Evolutionary conservation across 768 basidiomycete genomes (phyloP).

Genomic region (Lentinula aciculospora): DNA sequence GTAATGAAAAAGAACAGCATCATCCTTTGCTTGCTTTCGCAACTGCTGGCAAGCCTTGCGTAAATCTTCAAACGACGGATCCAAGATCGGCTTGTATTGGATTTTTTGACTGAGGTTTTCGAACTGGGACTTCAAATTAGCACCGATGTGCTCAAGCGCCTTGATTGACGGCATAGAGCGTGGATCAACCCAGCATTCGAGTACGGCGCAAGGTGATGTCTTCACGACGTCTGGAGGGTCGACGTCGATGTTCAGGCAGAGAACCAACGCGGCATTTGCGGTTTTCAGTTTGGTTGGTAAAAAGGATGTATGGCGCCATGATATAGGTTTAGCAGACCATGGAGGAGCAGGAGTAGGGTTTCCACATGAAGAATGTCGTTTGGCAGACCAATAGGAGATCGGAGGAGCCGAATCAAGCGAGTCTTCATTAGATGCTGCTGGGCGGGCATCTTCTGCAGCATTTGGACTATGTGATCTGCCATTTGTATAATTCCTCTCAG

Average conservation of each 20-base stretch:
- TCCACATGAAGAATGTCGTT: slow-evolving; percentile 87
- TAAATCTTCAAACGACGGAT: slow-evolving; percentile 92
- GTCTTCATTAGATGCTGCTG: slow-evolving; percentile 39
- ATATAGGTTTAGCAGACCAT: slow-evolving; percentile 57
- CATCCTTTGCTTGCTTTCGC: slow-evolving; percentile 86
- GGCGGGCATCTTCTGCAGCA: slow-evolving; percentile 15
- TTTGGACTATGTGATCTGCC: slow-evolving; percentile 24
- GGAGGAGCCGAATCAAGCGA: slow-evolving; percentile 39
- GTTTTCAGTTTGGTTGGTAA: slow-evolving; percentile 87
- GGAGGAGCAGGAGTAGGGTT: slow-evolving; percentile 72
- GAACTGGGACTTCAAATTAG: slow-evolving; percentile 92
- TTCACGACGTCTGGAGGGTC: slow-evolving; percentile 98
- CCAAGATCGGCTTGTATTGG: slow-evolving; percentile 89
- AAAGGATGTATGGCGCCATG: slow-evolving; percentile 64
- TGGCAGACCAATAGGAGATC: slow-evolving; percentile 80
- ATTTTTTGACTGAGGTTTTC: slow-evolving; percentile 94
- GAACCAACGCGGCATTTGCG: slow-evolving; percentile 77
- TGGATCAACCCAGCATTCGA: slow-evolving; percentile 98
- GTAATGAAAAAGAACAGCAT: slow-evolving; percentile 94
- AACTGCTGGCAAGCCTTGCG: slow-evolving; percentile 80
- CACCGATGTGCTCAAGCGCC: slow-evolving; percentile 89
- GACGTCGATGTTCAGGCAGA: slow-evolving; percentile 96
- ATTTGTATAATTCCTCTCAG: slow-evolving; percentile 26
- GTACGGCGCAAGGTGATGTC: slow-evolving; percentile 89
- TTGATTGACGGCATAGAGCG: slow-evolving; percentile 88